Evolutionary conservation across 345 rosid species (phyloP).

Genomic region (Rhizophora apiculata): DNA sequence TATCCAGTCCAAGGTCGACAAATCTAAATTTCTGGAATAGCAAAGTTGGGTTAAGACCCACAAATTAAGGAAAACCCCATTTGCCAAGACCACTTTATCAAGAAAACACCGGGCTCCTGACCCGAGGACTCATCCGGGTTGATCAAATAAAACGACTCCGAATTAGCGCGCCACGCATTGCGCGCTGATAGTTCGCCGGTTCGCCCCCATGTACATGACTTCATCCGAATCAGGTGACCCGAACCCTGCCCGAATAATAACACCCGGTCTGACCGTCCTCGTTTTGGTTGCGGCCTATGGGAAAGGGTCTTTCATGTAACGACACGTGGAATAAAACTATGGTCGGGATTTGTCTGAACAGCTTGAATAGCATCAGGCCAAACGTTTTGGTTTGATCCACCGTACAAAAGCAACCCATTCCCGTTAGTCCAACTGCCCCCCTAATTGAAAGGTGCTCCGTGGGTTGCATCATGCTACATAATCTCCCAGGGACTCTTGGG

Average conservation of each 20-base stretch:
- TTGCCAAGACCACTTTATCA: slow-evolving; percentile 40
- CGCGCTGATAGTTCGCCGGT: slow-evolving; percentile 80
- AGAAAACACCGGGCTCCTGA: slow-evolving; percentile 81
- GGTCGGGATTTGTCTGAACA: slow-evolving; percentile 33
- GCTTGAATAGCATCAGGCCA: slow-evolving; percentile 50
- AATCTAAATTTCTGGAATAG: background rate
- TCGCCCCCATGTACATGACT: slow-evolving; percentile 78
- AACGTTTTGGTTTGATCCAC: slow-evolving; percentile 60
- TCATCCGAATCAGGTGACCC: slow-evolving; percentile 51
- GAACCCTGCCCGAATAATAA: slow-evolving; percentile 49
- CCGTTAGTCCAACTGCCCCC: slow-evolving; percentile 59
- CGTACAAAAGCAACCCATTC: slow-evolving; percentile 52
- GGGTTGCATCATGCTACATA: slow-evolving; percentile 47
- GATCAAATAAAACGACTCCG: slow-evolving; percentile 80
- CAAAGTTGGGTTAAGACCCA: background rate
- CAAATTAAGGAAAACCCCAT: background rate
- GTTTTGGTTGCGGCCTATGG: slow-evolving; percentile 6
- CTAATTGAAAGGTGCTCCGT: slow-evolving; percentile 55
- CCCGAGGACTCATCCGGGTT: slow-evolving; percentile 63
- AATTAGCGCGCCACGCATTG: slow-evolving; percentile 63
- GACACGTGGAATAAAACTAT: no score
- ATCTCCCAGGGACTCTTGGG: slow-evolving; percentile 50
- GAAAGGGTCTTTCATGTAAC: no score
- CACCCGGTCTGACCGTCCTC: slow-evolving; percentile 71
- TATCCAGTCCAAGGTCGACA: background rate